A percentile compares a stretch with the other conserved stretches of the same genome.
phyloP scores from a whole-genome alignment of 495 filamentous ascomycete genomes.

The Aspergillus bertholletiae region DNA sequence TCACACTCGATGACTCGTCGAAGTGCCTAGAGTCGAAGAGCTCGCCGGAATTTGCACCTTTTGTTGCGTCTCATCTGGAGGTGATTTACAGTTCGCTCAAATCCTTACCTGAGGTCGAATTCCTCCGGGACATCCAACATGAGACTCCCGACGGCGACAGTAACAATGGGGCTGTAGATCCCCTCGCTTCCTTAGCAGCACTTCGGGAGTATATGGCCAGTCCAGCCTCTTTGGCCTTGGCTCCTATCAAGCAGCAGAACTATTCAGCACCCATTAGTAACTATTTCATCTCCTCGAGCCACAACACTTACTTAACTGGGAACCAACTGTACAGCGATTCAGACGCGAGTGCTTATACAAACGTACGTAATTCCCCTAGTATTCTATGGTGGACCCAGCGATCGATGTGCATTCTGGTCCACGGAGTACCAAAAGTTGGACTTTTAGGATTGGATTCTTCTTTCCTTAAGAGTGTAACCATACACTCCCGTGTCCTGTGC shows the following conservation, averaged over 20 bases:
- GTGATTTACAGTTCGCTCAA: conserved; percentile 29
- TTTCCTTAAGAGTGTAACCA: neutral
- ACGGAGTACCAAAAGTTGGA: conserved; percentile 1
- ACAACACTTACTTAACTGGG: conserved; percentile 92
- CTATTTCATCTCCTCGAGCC: conserved; percentile 89
- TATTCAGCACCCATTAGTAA: conserved; percentile 67
- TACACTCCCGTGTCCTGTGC: neutral
- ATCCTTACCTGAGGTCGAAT: conserved; percentile 12
- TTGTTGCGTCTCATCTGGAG: conserved; percentile 27
- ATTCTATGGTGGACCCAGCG: neutral
- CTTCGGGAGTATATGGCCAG: conserved; percentile 63
- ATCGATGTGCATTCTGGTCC: neutral
- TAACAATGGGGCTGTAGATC: conserved; percentile 8
- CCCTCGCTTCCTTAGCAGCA: conserved; percentile 37
- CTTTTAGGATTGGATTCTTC: neutral
- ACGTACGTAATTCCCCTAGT: conserved; percentile 47
- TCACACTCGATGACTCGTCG: conserved; percentile 8
- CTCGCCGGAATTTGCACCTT: conserved; percentile 23
- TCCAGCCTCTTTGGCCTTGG: conserved; percentile 41
- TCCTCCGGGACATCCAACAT: conserved; percentile 25
- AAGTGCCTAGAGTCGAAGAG: conserved; percentile 3
- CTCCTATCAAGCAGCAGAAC: conserved; percentile 40
- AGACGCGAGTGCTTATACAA: conserved; percentile 77
- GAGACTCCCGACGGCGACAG: conserved; percentile 6
- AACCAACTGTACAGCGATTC: conserved; percentile 87